Evolutionary conservation across 768 basidiomycete genomes (phyloP).

Genomic region (Naematelia encephala): DNA sequence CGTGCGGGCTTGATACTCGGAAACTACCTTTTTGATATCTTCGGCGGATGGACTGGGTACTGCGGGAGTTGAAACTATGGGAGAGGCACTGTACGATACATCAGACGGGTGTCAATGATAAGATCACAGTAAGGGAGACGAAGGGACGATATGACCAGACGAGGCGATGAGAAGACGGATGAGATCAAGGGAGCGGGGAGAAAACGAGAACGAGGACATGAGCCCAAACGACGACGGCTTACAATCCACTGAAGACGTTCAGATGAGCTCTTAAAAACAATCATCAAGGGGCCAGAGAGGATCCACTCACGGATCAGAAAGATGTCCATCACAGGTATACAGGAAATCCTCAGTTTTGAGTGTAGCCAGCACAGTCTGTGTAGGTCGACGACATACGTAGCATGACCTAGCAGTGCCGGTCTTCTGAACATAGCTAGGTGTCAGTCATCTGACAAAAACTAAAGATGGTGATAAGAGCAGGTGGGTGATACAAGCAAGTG

Average conservation of each 20-base stretch:
- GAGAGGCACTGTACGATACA: slow-evolving; percentile 40
- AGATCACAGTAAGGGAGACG: neutral
- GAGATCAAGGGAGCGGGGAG: slow-evolving; percentile 5
- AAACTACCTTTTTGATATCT: slow-evolving; percentile 52
- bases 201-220: neutral
- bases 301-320: slow-evolving; percentile 74
- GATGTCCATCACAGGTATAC: slow-evolving; percentile 77
- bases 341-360: slow-evolving; percentile 78
- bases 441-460: too few relatives aligned
- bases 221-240: neutral
- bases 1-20: slow-evolving; percentile 73
- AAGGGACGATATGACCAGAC: slow-evolving; percentile 23
- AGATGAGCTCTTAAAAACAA: too few relatives aligned
- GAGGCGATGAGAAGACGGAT: slow-evolving; percentile 27
- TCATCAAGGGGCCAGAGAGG: neutral
- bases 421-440: slow-evolving; percentile 58
- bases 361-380: slow-evolving; percentile 79
- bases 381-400: slow-evolving; percentile 65
- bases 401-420: slow-evolving; percentile 72
- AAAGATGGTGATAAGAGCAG: neutral
- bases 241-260: neutral
- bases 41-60: slow-evolving; percentile 51
- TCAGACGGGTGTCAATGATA: slow-evolving; percentile 20
- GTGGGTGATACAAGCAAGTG: neutral
- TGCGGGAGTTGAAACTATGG: slow-evolving; percentile 47